phyloP scores from a whole-genome alignment of 805 yeast species.

The Nakazawaea anatomiae region DNA sequence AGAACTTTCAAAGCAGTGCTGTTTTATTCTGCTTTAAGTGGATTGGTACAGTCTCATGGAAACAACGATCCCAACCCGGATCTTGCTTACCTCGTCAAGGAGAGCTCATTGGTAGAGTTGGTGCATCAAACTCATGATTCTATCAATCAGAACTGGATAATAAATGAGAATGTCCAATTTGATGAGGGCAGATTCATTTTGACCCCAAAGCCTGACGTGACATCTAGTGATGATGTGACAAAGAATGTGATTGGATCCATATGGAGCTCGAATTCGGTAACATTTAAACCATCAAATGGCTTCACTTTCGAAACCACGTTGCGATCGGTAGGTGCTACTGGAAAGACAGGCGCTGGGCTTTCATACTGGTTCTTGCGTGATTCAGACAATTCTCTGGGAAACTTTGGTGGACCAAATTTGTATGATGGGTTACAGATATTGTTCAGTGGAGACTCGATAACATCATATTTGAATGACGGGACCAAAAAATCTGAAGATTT shows the following conservation, averaged over 20 bases:
- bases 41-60: not conserved
- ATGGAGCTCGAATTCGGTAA: slow-evolving; percentile 29
- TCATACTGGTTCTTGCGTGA: slow-evolving; percentile 47
- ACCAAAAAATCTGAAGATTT: slow-evolving; percentile 28
- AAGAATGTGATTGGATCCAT: slow-evolving; percentile 34
- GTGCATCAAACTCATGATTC: slow-evolving; percentile 6
- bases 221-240: slow-evolving; percentile 16
- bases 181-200: slow-evolving; percentile 49
- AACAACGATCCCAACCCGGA: slow-evolving; percentile 4
- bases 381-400: slow-evolving; percentile 16
- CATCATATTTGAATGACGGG: slow-evolving; percentile 60
- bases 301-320: slow-evolving; percentile 53
- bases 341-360: slow-evolving; percentile 49
- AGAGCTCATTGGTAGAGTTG: slow-evolving; percentile 7
- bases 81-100: slow-evolving; percentile 1
- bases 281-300: slow-evolving; percentile 21
- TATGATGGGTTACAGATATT: slow-evolving; percentile 63
- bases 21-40: not conserved
- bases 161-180: slow-evolving; percentile 31
- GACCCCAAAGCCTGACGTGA: slow-evolving; percentile 33
- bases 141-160: slow-evolving; percentile 30
- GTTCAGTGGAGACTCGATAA: slow-evolving; percentile 40
- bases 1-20: not conserved
- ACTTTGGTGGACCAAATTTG: slow-evolving; percentile 49
- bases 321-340: slow-evolving; percentile 51